Evolutionary conservation across 257 asterid species (phyloP).

Genomic region (Osmanthus fragrans): DNA sequence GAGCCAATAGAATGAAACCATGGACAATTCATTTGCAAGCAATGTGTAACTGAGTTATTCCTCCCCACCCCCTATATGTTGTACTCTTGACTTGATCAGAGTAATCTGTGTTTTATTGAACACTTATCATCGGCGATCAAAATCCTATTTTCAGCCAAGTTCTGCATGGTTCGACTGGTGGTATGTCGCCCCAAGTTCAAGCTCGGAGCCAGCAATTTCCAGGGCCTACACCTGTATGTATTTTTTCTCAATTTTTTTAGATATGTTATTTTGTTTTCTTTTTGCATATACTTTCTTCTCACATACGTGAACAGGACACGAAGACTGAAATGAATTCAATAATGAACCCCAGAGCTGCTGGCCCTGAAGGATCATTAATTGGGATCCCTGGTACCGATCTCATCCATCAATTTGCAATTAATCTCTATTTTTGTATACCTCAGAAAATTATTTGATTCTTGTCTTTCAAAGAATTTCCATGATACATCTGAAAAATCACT

Average conservation of each 20-base stretch:
- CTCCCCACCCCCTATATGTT: background rate
- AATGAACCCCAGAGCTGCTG: constrained; percentile 75
- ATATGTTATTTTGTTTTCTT: background rate
- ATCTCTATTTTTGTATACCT: background rate
- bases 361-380: constrained; percentile 85
- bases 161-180: constrained; percentile 76
- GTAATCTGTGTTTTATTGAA: constrained; percentile 1
- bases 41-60: too few species aligned
- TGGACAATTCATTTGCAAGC: too few species aligned
- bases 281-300: background rate
- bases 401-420: constrained; percentile 1
- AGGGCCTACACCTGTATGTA: constrained; percentile 82
- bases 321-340: constrained; percentile 88
- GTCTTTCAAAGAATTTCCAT: too few species aligned
- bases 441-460: too few species aligned
- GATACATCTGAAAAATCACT: too few species aligned
- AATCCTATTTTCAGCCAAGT: constrained; percentile 62
- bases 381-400: constrained; percentile 75
- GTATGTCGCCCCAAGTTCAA: constrained; percentile 92
- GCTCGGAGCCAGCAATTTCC: constrained; percentile 88
- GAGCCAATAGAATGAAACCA: too few species aligned
- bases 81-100: background rate
- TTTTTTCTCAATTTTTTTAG: constrained; percentile 22
- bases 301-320: constrained; percentile 57
- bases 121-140: constrained; percentile 10